Evolutionary conservation across 2,329 filamentous ascomycete species (phyloP).

Genomic region (Aaosphaeria pasadenensis): DNA sequence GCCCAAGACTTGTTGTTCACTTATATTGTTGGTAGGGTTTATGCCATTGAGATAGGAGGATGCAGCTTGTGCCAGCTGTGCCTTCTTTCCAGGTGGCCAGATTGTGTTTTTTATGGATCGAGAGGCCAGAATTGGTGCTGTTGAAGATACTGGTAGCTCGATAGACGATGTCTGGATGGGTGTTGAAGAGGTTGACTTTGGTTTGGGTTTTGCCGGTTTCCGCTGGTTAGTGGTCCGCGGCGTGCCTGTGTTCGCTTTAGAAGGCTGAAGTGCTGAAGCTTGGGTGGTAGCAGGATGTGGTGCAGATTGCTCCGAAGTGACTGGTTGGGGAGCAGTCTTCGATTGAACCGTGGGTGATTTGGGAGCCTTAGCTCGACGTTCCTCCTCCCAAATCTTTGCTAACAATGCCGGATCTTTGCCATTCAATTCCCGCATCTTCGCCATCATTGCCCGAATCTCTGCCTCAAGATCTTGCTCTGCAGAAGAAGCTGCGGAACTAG

Average conservation of each 20-base stretch:
- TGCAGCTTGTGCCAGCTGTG: slow-evolving; percentile 49
- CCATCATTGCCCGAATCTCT: slow-evolving; percentile 55
- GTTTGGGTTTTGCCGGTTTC: not conserved
- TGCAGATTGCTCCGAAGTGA: slow-evolving; percentile 13
- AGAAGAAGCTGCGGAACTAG: slow-evolving; percentile 15
- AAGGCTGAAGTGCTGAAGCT: slow-evolving; percentile 8
- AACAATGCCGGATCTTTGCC: slow-evolving; percentile 54
- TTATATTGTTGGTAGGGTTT: slow-evolving; percentile 42
- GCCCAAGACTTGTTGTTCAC: slow-evolving; percentile 40
- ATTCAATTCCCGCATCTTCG: slow-evolving; percentile 58
- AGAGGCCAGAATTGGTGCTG: slow-evolving; percentile 1
- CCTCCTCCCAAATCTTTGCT: slow-evolving; percentile 56
- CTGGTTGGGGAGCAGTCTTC: slow-evolving; percentile 18
- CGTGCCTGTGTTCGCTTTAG: slow-evolving; percentile 6
- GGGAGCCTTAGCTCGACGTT: slow-evolving; percentile 40
- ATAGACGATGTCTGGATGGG: slow-evolving; percentile 2
- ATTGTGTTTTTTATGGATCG: slow-evolving; percentile 34
- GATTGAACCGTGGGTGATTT: slow-evolving; percentile 21
- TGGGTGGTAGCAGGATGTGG: slow-evolving; percentile 15
- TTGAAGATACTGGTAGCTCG: slow-evolving; percentile 3
- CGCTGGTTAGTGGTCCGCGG: not conserved
- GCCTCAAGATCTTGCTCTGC: slow-evolving; percentile 38
- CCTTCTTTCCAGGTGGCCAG: slow-evolving; percentile 53
- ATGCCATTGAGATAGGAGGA: slow-evolving; percentile 45
- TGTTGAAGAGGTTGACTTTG: not conserved